Percentiles rank a stretch among this genome's conserved stretches.
phyloP scores from a whole-genome alignment of 495 filamentous ascomycete species.

The Lasiosphaeris hirsuta region DNA sequence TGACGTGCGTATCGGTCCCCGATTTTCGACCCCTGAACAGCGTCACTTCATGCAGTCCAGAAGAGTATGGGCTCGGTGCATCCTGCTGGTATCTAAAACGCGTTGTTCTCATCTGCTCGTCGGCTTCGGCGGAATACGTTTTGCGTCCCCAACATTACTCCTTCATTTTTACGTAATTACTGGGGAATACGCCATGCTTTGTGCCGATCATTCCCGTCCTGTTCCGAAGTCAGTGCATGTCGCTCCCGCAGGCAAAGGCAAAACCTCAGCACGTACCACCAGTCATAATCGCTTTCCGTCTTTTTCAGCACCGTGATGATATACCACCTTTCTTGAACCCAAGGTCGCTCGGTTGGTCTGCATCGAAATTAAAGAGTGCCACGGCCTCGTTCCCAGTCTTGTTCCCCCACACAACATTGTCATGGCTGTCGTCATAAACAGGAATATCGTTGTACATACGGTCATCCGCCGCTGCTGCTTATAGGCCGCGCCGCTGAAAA shows the following conservation, averaged over 20 bases:
- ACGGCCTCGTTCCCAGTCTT: slow-evolving; percentile 78
- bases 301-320: slow-evolving; percentile 95
- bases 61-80: not conserved
- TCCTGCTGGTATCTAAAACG: too few species aligned
- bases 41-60: not conserved
- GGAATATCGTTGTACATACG: slow-evolving; percentile 94
- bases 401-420: slow-evolving; percentile 92
- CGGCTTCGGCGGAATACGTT: not conserved
- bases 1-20: slow-evolving; percentile 63
- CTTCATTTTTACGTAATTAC: slow-evolving; percentile 55
- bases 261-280: slow-evolving; percentile 66
- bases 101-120: not conserved
- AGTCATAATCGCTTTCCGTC: slow-evolving; percentile 86
- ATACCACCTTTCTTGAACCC: slow-evolving; percentile 97
- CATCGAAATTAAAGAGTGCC: slow-evolving; percentile 88
- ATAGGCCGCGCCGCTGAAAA: slow-evolving; percentile 69
- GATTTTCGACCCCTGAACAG: not conserved
- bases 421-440: slow-evolving; percentile 82
- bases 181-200: slow-evolving; percentile 53
- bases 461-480: slow-evolving; percentile 46
- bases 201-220: slow-evolving; percentile 58
- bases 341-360: slow-evolving; percentile 88
- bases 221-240: slow-evolving; percentile 20
- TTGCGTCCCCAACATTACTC: slow-evolving; percentile 15
- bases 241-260: too few species aligned